Conservation (phyloP, 75 land plant species). For the Picea glauca region DNA sequence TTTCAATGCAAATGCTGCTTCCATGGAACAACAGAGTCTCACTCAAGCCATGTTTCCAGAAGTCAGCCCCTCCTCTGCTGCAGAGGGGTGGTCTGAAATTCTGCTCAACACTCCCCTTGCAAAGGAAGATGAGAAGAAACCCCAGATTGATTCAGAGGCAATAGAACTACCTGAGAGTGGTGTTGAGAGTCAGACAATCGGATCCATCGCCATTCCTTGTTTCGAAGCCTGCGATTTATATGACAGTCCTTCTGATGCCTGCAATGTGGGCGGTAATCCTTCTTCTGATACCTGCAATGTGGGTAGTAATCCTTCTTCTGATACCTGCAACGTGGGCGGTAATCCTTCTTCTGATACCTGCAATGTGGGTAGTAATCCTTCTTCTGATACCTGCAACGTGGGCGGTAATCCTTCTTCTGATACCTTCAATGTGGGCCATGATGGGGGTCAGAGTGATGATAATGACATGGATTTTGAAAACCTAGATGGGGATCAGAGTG, state of each 20-base stretch:
- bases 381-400: too few species aligned
- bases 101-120: conserved; percentile 1
- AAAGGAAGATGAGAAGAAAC: not conserved
- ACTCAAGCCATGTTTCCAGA: conserved; percentile 12
- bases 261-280: too few species aligned
- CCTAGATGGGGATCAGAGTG: not conserved
- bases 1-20: not conserved
- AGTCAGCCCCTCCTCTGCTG: not conserved
- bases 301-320: too few species aligned
- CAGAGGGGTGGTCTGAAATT: conserved; percentile 10
- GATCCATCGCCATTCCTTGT: not conserved
- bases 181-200: not conserved
- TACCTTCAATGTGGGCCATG: not conserved
- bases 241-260: too few species aligned
- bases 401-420: too few species aligned
- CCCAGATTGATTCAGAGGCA: not conserved
- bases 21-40: not conserved
- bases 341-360: too few species aligned
- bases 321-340: too few species aligned
- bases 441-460: not conserved
- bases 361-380: too few species aligned
- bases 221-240: not conserved
- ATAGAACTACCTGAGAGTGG: not conserved
- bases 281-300: too few species aligned
- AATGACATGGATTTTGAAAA: not conserved